phyloP scores from a whole-genome alignment of 2,329 filamentous ascomycete genomes.

The Cercospora sojina region DNA sequence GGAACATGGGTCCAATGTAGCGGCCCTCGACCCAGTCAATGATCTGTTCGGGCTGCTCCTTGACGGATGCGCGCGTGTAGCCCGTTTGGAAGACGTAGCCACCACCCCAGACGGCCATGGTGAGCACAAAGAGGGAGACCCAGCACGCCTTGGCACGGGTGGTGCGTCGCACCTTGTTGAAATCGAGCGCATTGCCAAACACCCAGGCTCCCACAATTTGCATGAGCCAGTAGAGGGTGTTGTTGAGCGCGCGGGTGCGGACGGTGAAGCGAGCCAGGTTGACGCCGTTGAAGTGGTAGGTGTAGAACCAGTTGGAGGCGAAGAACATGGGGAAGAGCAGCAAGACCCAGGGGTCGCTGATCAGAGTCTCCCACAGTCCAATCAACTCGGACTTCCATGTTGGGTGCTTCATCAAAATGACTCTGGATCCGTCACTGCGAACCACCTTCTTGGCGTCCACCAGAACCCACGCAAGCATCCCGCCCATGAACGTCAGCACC shows the following conservation, averaged over 20 bases:
- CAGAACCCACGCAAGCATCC: constrained; percentile 66
- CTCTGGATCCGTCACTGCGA: constrained; percentile 71
- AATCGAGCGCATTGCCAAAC: constrained; percentile 71
- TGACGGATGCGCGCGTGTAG: constrained; percentile 50
- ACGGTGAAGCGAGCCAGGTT: constrained; percentile 71
- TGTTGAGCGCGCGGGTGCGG: constrained; percentile 74
- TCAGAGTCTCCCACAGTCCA: constrained; percentile 72
- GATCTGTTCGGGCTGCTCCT: constrained; percentile 32
- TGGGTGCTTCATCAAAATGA: constrained; percentile 89
- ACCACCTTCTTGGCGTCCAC: constrained; percentile 70
- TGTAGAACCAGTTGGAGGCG: constrained; percentile 76
- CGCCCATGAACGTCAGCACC: constrained; percentile 74
- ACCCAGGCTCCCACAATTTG: constrained; percentile 75
- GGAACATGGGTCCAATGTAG: constrained; percentile 77
- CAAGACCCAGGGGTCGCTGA: constrained; percentile 69
- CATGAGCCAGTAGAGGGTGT: constrained; percentile 69
- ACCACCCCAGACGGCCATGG: constrained; percentile 78
- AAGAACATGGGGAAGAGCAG: constrained; percentile 80
- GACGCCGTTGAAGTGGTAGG: constrained; percentile 74
- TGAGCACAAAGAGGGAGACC: constrained; percentile 63
- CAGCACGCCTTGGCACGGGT: constrained; percentile 66
- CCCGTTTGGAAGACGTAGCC: constrained; percentile 73
- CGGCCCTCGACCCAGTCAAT: constrained; percentile 67
- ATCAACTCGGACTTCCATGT: constrained; percentile 77
- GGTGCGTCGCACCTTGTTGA: constrained; percentile 57